Conservation (phyloP, 768 basidiomycete species). For the Dictyophora rubrovolvata region DNA sequence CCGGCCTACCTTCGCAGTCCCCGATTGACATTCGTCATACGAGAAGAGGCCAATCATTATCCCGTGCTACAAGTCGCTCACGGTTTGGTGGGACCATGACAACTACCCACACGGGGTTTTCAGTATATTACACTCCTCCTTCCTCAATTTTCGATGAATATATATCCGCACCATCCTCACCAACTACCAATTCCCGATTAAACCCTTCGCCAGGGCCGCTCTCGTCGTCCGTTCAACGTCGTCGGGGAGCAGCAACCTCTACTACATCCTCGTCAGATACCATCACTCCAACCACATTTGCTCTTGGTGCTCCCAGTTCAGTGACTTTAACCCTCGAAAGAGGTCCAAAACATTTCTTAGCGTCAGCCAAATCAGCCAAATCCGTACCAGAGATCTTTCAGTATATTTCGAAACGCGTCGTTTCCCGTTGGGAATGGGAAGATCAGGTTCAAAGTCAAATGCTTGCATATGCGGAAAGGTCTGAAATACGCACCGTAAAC, state of each 20-base stretch:
- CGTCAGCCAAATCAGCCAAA: slow-evolving; percentile 70
- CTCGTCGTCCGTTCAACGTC: slow-evolving; percentile 18
- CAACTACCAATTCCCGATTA: slow-evolving; percentile 27
- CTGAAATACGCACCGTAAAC: background rate
- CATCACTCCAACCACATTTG: slow-evolving; percentile 52
- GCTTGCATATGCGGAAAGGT: background rate
- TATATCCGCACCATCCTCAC: slow-evolving; percentile 53
- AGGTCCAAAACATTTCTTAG: slow-evolving; percentile 60
- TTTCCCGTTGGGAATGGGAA: slow-evolving; percentile 56
- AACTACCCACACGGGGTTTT: slow-evolving; percentile 46
- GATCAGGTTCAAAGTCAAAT: slow-evolving; percentile 23
- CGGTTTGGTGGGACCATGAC: slow-evolving; percentile 40
- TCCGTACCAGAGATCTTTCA: slow-evolving; percentile 68
- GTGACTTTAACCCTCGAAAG: slow-evolving; percentile 28
- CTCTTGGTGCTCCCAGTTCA: slow-evolving; percentile 18
- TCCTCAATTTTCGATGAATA: slow-evolving; percentile 63
- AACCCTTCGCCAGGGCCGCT: slow-evolving; percentile 16
- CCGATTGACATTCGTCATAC: slow-evolving; percentile 5
- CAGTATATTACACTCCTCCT: slow-evolving; percentile 68
- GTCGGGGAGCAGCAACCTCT: slow-evolving; percentile 25
- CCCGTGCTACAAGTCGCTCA: slow-evolving; percentile 38
- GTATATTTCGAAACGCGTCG: slow-evolving; percentile 58
- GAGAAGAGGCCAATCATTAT: slow-evolving; percentile 20
- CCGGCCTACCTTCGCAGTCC: background rate
- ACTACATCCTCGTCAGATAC: slow-evolving; percentile 42